Evolutionary conservation across 1,139 yeast genomes (phyloP).

Genomic region (Geotrichum europaeum): DNA sequence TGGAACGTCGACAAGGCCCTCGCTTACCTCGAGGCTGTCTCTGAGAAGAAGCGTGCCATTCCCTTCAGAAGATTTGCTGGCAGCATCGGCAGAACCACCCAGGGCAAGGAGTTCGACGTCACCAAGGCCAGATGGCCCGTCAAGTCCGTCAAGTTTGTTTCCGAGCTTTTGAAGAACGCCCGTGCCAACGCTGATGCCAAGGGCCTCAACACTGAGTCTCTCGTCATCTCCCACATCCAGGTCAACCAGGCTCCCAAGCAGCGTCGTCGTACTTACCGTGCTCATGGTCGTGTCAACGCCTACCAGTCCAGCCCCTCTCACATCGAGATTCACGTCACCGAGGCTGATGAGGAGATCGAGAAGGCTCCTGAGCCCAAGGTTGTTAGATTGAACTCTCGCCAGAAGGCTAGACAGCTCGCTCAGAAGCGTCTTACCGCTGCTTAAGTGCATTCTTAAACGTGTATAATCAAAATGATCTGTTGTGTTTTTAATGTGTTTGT

Average conservation of each 20-base stretch:
- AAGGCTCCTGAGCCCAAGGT: conserved; percentile 71
- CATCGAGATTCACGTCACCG: conserved; percentile 95
- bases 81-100: conserved; percentile 98
- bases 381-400: conserved; percentile 81
- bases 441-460: conserved; percentile 5
- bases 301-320: conserved; percentile 98
- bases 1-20: conserved; percentile 97
- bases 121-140: conserved; percentile 99
- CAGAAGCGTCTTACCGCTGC: conserved; percentile 58
- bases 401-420: conserved; percentile 85
- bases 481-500: conserved; percentile 4
- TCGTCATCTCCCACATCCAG: conserved; percentile 96
- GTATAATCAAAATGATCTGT: conserved; percentile 11
- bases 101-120: conserved; percentile 99
- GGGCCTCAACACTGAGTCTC: conserved; percentile 93
- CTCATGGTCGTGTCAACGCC: conserved; percentile 99
- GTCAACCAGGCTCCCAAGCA: conserved; percentile 99
- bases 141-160: conserved; percentile 92
- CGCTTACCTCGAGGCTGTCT: conserved; percentile 91
- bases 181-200: conserved; percentile 98
- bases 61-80: conserved; percentile 98
- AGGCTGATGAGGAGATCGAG: conserved; percentile 89
- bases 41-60: conserved; percentile 98
- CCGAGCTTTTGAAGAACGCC: conserved; percentile 94
- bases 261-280: conserved; percentile 99